A percentile compares a stretch with the other conserved stretches of the same genome.
phyloP scores from a whole-genome alignment of 768 basidiomycete genomes.

The Steccherinum ochraceum region DNA sequence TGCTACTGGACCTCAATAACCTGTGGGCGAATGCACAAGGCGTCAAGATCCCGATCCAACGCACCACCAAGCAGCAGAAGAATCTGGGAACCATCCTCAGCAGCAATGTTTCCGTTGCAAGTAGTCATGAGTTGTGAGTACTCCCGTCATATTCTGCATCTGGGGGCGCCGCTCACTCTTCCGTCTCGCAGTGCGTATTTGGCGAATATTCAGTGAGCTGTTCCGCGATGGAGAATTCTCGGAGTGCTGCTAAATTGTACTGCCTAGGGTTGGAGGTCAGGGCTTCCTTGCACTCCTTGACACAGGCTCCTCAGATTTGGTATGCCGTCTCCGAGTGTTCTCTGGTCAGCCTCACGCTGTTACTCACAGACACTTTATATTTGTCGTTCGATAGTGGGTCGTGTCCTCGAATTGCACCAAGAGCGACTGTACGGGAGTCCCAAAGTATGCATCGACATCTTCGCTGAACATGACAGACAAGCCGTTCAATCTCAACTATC shows the following conservation, averaged over 20 bases:
- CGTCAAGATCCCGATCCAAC: constrained; percentile 3
- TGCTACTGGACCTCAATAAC: too few species aligned
- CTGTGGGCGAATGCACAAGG: not conserved
- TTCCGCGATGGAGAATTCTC: not conserved
- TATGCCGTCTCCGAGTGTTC: constrained; percentile 17
- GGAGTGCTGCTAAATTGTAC: constrained; percentile 4
- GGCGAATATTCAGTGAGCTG: constrained; percentile 27
- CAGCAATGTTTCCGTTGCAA: constrained; percentile 11
- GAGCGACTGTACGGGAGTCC: constrained; percentile 39
- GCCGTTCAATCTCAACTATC: constrained; percentile 40
- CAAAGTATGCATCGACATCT: constrained; percentile 30
- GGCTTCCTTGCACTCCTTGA: constrained; percentile 42
- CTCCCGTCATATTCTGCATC: not conserved
- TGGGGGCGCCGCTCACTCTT: not conserved
- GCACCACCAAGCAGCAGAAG: constrained; percentile 1
- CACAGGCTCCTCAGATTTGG: constrained; percentile 55
- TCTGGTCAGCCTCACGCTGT: constrained; percentile 1
- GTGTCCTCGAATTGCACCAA: constrained; percentile 38
- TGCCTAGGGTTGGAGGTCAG: constrained; percentile 35
- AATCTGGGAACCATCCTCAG: constrained; percentile 3
- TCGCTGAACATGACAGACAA: constrained; percentile 20
- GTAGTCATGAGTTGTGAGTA: constrained; percentile 21
- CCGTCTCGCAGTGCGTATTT: constrained; percentile 32
- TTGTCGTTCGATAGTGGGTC: too few species aligned
- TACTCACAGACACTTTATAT: too few species aligned